Conservation (phyloP, 805 yeast species). For the Candida rishiriensis region DNA sequence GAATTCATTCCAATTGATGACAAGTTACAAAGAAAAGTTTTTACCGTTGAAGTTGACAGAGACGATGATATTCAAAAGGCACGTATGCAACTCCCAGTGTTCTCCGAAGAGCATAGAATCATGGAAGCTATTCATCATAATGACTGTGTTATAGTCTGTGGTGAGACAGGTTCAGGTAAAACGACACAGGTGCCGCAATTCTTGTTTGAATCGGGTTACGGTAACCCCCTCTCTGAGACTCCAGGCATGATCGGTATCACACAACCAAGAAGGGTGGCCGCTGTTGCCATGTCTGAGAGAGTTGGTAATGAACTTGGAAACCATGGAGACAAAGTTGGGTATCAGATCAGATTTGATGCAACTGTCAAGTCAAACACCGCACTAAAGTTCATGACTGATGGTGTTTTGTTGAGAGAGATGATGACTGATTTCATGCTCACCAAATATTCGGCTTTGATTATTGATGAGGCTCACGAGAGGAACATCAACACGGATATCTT, state of each 20-base stretch:
- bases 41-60: slow-evolving; percentile 65
- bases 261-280: slow-evolving; percentile 93
- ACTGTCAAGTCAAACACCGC: slow-evolving; percentile 61
- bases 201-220: slow-evolving; percentile 88
- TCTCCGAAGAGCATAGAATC: slow-evolving; percentile 82
- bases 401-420: slow-evolving; percentile 90
- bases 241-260: slow-evolving; percentile 97
- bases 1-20: slow-evolving; percentile 55
- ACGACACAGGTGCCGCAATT: slow-evolving; percentile 98
- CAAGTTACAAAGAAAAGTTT: slow-evolving; percentile 51
- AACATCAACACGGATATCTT: slow-evolving; percentile 93
- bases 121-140: slow-evolving; percentile 96
- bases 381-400: slow-evolving; percentile 89
- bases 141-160: slow-evolving; percentile 87
- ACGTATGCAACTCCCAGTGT: slow-evolving; percentile 79
- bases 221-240: slow-evolving; percentile 49
- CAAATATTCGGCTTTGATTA: slow-evolving; percentile 80
- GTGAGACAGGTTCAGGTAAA: slow-evolving; percentile 98
- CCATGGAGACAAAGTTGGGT: slow-evolving; percentile 65
- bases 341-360: slow-evolving; percentile 80
- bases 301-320: slow-evolving; percentile 73
- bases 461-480: slow-evolving; percentile 98
- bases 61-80: slow-evolving; percentile 58
- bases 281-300: slow-evolving; percentile 85
- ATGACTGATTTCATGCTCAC: slow-evolving; percentile 77